phyloP scores from a whole-genome alignment of 495 filamentous ascomycete species.

The Xylaria sp. region DNA sequence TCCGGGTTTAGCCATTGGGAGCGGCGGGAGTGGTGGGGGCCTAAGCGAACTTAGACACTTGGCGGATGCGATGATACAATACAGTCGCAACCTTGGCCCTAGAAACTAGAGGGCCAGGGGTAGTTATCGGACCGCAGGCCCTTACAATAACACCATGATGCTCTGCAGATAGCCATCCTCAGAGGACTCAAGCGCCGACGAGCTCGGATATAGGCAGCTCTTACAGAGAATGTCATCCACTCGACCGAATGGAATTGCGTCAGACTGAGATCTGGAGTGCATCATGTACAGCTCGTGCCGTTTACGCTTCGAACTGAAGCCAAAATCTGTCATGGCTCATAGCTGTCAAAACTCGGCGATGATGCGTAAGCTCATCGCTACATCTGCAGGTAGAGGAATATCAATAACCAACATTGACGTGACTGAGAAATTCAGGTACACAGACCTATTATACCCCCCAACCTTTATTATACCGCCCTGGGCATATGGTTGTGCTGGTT shows the following conservation, averaged over 20 bases:
- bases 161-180: conserved; percentile 30
- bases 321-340: background rate
- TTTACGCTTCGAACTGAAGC: background rate
- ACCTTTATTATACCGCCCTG: background rate
- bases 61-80: conserved; percentile 41
- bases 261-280: conserved; percentile 35
- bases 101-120: conserved; percentile 34
- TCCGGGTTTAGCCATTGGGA: conserved; percentile 51
- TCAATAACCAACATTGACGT: background rate
- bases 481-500: conserved; percentile 13
- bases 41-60: conserved; percentile 35
- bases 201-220: conserved; percentile 28
- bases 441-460: background rate
- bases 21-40: conserved; percentile 40
- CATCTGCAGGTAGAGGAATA: conserved; percentile 9
- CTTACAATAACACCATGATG: conserved; percentile 35
- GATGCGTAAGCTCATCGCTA: conserved; percentile 1
- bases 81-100: conserved; percentile 38
- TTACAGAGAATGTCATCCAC: conserved; percentile 26
- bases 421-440: conserved; percentile 15
- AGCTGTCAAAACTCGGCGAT: background rate
- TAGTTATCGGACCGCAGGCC: conserved; percentile 42
- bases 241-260: conserved; percentile 34
- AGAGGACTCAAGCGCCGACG: conserved; percentile 25
- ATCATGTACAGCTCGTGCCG: background rate